Evolutionary conservation across 1,284 basidiomycete genomes (phyloP).

Genomic region (Polyporus tsugae): DNA sequence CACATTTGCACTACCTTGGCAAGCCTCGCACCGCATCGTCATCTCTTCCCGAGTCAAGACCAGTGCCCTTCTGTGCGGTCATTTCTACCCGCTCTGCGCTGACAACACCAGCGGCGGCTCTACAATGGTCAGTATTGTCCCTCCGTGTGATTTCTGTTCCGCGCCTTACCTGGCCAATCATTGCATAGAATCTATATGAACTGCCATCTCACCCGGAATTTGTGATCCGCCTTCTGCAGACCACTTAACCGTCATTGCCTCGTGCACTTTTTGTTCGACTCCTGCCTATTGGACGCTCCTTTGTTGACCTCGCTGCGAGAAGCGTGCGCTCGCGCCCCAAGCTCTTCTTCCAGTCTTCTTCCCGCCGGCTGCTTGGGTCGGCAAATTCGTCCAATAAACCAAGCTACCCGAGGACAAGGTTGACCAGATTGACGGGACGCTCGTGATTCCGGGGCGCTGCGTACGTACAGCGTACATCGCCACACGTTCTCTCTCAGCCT

Average conservation of each 20-base stretch:
- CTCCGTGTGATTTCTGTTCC: not conserved
- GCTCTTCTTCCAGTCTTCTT: not conserved
- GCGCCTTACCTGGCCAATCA: not conserved
- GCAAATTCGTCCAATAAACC: not conserved
- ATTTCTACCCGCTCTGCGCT: not conserved
- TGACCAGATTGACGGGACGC: not conserved
- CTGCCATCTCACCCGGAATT: not conserved
- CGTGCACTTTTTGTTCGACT: not conserved
- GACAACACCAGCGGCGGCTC: not conserved
- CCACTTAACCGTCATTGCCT: not conserved
- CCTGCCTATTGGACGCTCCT: not conserved
- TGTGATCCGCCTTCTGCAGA: not conserved
- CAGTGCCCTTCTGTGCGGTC: not conserved
- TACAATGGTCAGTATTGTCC: not conserved
- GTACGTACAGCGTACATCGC: slow-evolving; percentile 22
- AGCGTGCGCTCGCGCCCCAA: not conserved
- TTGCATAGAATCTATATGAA: not conserved
- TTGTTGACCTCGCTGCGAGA: not conserved
- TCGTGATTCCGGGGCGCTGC: slow-evolving; percentile 7
- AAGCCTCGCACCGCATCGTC: not conserved
- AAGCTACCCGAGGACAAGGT: not conserved
- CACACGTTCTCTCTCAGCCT: slow-evolving; percentile 4
- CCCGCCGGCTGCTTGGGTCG: not conserved
- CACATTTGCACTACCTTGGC: slow-evolving; percentile 8
- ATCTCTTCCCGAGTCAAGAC: not conserved